Conservation (phyloP, 345 rosid genomes). For the Pelargonium nanum region DNA sequence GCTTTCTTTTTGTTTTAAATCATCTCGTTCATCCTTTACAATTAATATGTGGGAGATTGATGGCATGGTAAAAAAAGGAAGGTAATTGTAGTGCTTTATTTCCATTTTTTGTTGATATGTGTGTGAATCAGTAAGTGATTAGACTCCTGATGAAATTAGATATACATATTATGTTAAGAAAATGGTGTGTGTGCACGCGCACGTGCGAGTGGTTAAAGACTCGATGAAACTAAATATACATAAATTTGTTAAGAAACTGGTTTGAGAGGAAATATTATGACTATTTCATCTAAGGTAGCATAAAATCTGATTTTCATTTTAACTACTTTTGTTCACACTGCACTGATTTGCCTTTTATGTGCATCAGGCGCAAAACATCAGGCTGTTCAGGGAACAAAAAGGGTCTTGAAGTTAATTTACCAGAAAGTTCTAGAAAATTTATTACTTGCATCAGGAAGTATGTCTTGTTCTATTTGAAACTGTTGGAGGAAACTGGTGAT, state of each 20-base stretch:
- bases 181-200: no score
- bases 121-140: constrained; percentile 1
- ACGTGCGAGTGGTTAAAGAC: not conserved
- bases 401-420: constrained; percentile 79
- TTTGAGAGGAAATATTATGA: not conserved
- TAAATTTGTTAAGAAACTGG: not conserved
- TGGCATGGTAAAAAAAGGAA: constrained; percentile 93
- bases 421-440: constrained; percentile 95
- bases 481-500: constrained; percentile 87
- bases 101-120: constrained; percentile 1
- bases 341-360: constrained; percentile 11
- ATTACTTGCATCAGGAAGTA: constrained; percentile 91
- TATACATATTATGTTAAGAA: not conserved
- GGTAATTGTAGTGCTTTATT: constrained; percentile 26
- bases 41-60: constrained; percentile 99
- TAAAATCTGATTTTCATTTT: no score
- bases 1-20: constrained; percentile 87
- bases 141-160: not conserved
- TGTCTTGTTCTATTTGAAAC: constrained; percentile 72
- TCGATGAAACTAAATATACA: not conserved
- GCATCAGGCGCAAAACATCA: constrained; percentile 72
- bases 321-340: no score
- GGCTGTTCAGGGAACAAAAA: constrained; percentile 71
- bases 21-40: constrained; percentile 85
- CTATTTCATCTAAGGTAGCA: not conserved